Evolutionary conservation across 2,329 filamentous ascomycete genomes (phyloP), one percentile per base, ranked within the genome.

Genomic region (Phyllosticta citriasiana): DNA sequence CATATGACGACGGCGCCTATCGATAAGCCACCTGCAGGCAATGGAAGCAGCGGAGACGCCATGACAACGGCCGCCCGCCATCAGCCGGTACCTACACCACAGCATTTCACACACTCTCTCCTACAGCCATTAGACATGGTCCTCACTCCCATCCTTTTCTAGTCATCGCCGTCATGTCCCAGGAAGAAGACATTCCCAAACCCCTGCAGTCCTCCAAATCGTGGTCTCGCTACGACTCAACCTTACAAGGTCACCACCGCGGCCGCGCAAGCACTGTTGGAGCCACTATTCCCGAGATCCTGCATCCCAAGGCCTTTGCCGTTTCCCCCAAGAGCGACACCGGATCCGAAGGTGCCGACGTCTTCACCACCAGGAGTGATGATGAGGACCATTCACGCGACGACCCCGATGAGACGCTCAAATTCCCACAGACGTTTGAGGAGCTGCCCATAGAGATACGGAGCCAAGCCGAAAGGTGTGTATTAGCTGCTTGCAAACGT

Each of bases 371-470:
- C 52, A 70, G 73, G 25, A 66, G 73, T 40, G 71, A 72, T 7
- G 72, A 72, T 12, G 57, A 61, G 4, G 65, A 69, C 24, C 62
- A 63, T 10, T 64, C 63, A n/a, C 67, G 63, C 2, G 72, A 71
- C 30, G 52, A 57, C 27, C 59, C 63, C 57, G 51, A 64, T 63
- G 55, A 64, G 64, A 47, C 59, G 64, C 56, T 73, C 58, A 67
- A 72, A 53, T 67, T 79, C 12, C 78, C 88, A 3, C 83, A 89
- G 64, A 87, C 89, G 62, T 87, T 94, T 65, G 90, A 96, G 68
- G 89, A 96, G 69, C 84, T 99, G 52, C 94, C 94, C 14, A 94
- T 97, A 69, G 94, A 99, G 80, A 84, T 99, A 63, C 83, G 94
- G 62, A 94, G 90, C 73, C 78, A 97, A 71, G 91, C 88, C 22